phyloP scores from a whole-genome alignment of 257 asterid genomes.

The Sherardia arvensis region DNA sequence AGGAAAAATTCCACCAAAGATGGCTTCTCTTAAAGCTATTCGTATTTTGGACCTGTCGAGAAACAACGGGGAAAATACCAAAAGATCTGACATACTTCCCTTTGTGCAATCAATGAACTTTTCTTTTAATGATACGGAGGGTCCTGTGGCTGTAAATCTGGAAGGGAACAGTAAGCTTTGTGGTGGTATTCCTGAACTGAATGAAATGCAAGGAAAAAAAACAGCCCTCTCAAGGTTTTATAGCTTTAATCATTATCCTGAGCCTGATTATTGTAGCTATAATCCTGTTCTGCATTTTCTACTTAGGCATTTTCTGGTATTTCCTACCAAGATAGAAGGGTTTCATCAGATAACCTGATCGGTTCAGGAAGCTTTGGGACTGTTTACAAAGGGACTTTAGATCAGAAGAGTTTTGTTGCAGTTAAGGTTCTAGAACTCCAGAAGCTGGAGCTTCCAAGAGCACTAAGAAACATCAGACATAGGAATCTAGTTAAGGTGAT shows the following conservation, averaged over 20 bases:
- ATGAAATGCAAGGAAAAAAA: slow-evolving; percentile 8
- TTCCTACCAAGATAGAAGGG: slow-evolving; percentile 15
- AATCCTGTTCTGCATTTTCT: background rate
- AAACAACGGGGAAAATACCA: slow-evolving; percentile 19
- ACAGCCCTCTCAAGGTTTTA: background rate
- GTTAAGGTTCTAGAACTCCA: slow-evolving; percentile 20
- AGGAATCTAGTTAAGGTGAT: slow-evolving; percentile 19
- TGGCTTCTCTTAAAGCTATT: slow-evolving; percentile 15
- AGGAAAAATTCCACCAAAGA: slow-evolving; percentile 11
- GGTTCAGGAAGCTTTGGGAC: slow-evolving; percentile 17
- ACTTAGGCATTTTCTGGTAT: slow-evolving; percentile 1
- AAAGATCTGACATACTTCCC: slow-evolving; percentile 6
- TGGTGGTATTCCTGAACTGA: slow-evolving; percentile 16
- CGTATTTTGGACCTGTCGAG: slow-evolving; percentile 13
- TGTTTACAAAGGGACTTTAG: slow-evolving; percentile 19
- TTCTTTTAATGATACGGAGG: slow-evolving; percentile 18
- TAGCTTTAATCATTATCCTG: background rate
- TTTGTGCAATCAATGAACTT: slow-evolving; percentile 17
- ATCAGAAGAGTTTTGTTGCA: slow-evolving; percentile 4
- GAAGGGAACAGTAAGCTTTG: slow-evolving; percentile 23
- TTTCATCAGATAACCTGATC: slow-evolving; percentile 13
- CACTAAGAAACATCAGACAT: slow-evolving; percentile 21
- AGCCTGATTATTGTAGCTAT: slow-evolving; percentile 3
- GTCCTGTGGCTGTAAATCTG: slow-evolving; percentile 10
- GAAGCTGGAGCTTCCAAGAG: slow-evolving; percentile 18